Percentiles rank a stretch among this genome's conserved stretches.
These are phyloP conservation scores for Albugo laibachii DNA, from an alignment of 352 stramenopile genomes.

Conservation along the genomic window DNA sequence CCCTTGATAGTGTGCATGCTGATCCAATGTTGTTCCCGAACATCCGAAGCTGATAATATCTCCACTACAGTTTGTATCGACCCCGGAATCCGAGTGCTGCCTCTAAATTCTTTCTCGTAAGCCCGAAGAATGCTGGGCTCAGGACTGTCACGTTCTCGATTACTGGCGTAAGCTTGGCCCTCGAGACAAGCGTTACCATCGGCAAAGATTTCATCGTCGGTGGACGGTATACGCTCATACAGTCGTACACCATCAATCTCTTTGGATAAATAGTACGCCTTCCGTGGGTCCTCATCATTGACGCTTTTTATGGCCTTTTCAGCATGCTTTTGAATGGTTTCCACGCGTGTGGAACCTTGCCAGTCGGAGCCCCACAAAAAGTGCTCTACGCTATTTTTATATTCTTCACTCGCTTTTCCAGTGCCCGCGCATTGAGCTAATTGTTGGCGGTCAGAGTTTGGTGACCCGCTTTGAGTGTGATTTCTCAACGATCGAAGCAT, in stretches of 20 bases:
- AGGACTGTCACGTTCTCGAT: conserved; percentile 7
- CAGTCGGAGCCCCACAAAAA: conserved; percentile 21
- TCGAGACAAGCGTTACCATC: conserved; percentile 12
- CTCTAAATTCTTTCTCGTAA: conserved; percentile 28
- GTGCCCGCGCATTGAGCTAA: conserved; percentile 8
- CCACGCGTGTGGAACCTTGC: conserved; percentile 18
- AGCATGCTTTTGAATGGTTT: conserved; percentile 33
- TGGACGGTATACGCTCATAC: conserved; percentile 22
- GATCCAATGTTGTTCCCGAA: conserved; percentile 50
- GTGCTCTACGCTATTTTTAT: conserved; percentile 6
- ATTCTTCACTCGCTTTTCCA: conserved; percentile 3
- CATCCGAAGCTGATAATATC: conserved; percentile 27
- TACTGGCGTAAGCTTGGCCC: conserved; percentile 11
- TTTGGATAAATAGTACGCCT: conserved; percentile 26
- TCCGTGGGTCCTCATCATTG: conserved; percentile 24
- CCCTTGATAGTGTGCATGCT: conserved; percentile 44
- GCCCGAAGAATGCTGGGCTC: conserved; percentile 10
- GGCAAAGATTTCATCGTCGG: conserved; percentile 6
- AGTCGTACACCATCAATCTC: conserved; percentile 43
- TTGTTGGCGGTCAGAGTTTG: background rate
- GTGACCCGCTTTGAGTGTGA: too few species aligned
- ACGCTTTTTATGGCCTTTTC: conserved; percentile 20
- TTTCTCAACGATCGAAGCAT: too few species aligned
- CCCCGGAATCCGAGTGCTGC: conserved; percentile 38
- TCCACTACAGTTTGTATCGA: conserved; percentile 32